A percentile compares a stretch with the other conserved stretches of the same genome.
phyloP scores from a whole-genome alignment of 345 rosid genomes.

The Citrus cavaleriei region DNA sequence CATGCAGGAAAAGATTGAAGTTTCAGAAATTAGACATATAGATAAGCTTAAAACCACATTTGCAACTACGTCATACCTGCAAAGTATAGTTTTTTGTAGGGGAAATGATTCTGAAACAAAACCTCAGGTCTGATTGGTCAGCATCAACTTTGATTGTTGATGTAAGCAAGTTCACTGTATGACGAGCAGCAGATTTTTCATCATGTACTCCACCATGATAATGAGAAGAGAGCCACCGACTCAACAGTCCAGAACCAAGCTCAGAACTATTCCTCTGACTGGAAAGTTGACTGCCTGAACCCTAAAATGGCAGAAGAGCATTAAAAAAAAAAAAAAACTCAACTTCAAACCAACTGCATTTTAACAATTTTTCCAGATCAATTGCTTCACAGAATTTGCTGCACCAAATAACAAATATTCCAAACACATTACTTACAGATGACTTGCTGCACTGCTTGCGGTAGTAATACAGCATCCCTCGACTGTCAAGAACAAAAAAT shows the following conservation, averaged over 20 bases:
- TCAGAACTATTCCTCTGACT: slow-evolving; percentile 95
- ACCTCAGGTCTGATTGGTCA: slow-evolving; percentile 96
- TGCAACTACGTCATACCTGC: slow-evolving; percentile 62
- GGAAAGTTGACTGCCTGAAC: slow-evolving; percentile 68
- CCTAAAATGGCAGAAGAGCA: slow-evolving; percentile 32
- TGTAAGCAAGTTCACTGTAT: slow-evolving; percentile 97
- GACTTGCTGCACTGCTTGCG: slow-evolving; percentile 86
- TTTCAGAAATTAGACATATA: slow-evolving; percentile 3
- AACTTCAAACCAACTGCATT: slow-evolving; percentile 9
- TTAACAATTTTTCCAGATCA: not conserved
- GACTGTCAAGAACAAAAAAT: slow-evolving; percentile 98
- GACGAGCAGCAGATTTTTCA: slow-evolving; percentile 98
- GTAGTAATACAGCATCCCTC: slow-evolving; percentile 97
- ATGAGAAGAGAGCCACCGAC: slow-evolving; percentile 97
- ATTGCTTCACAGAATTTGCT: slow-evolving; percentile 70
- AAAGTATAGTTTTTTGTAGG: slow-evolving; percentile 96
- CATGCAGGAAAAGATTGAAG: not conserved
- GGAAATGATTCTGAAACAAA: slow-evolving; percentile 98
- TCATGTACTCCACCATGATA: slow-evolving; percentile 93
- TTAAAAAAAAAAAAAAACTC: not conserved
- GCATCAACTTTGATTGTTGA: slow-evolving; percentile 98
- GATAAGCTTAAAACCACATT: slow-evolving; percentile 11
- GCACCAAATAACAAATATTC: slow-evolving; percentile 15
- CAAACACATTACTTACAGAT: slow-evolving; percentile 59
- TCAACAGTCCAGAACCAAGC: slow-evolving; percentile 89